These are phyloP conservation scores for Globisporangium canariense DNA, from an alignment of 352 stramenopile species.

Conservation along the genomic window DNA sequence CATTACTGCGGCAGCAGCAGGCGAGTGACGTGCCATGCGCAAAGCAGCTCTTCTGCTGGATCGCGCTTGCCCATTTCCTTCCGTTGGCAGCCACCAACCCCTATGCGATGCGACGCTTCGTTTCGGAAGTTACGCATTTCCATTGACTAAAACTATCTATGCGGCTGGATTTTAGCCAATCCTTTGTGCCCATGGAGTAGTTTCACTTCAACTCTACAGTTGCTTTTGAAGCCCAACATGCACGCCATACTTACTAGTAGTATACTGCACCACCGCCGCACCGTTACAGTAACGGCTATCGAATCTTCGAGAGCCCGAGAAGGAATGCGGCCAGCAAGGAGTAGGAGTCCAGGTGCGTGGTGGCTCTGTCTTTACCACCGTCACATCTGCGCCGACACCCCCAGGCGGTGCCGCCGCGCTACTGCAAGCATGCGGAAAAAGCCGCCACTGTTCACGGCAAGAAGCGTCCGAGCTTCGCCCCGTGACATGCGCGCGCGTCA, in stretches of 20 bases:
- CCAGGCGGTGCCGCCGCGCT: too few species aligned
- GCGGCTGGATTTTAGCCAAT: neutral
- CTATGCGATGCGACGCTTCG: neutral
- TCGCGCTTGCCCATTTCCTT: constrained; percentile 2
- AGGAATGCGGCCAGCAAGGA: too few species aligned
- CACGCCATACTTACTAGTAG: too few species aligned
- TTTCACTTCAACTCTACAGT: neutral
- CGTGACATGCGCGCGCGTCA: too few species aligned
- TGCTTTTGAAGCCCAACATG: neutral
- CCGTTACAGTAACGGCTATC: neutral
- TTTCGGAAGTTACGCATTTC: neutral
- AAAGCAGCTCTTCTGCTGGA: neutral
- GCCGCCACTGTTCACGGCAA: too few species aligned
- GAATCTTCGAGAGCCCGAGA: neutral
- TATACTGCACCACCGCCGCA: too few species aligned
- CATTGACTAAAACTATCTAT: neutral
- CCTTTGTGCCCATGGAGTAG: neutral
- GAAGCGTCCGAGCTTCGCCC: too few species aligned
- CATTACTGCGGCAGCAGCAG: neutral
- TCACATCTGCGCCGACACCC: too few species aligned
- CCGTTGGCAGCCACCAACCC: neutral
- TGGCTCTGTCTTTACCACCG: too few species aligned
- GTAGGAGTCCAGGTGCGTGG: too few species aligned
- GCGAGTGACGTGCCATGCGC: neutral
- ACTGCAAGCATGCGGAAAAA: too few species aligned